phyloP scores from a whole-genome alignment of 805 yeast species.

The Maudiozyma pseudohumilis region DNA sequence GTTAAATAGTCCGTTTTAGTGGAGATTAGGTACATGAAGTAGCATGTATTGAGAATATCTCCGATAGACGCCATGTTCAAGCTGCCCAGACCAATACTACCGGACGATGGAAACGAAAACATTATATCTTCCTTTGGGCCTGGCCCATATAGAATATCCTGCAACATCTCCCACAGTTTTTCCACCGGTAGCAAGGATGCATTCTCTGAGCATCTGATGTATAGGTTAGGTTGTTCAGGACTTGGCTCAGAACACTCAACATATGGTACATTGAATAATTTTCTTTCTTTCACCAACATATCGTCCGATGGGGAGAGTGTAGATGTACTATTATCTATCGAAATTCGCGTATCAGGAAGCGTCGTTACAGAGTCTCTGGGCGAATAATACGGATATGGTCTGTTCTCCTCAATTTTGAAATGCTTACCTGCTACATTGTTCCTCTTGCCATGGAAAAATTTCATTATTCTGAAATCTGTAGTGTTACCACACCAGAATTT shows the following conservation, averaged over 20 bases:
- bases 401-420: background rate
- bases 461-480: conserved; percentile 49
- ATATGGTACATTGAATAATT: conserved; percentile 40
- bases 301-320: too few relatives aligned
- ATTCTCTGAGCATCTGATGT: conserved; percentile 49
- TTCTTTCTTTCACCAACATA: conserved; percentile 18
- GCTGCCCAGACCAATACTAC: conserved; percentile 70
- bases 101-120: conserved; percentile 75
- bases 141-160: conserved; percentile 9
- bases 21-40: conserved; percentile 30
- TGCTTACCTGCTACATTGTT: conserved; percentile 1
- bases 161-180: conserved; percentile 16
- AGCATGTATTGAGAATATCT: conserved; percentile 59
- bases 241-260: conserved; percentile 31
- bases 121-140: conserved; percentile 7
- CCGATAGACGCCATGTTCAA: conserved; percentile 55
- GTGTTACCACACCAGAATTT: conserved; percentile 78
- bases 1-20: conserved; percentile 30
- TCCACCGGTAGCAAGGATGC: conserved; percentile 41
- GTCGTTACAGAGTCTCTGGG: conserved; percentile 42
- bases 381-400: conserved; percentile 36
- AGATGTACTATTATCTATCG: too few relatives aligned
- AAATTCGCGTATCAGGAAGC: too few relatives aligned
- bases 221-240: conserved; percentile 1
- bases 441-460: conserved; percentile 9